Base-by-base conservation (phyloP, 2,329 filamentous ascomycete genomes). In the Nemania sp. region DNA sequence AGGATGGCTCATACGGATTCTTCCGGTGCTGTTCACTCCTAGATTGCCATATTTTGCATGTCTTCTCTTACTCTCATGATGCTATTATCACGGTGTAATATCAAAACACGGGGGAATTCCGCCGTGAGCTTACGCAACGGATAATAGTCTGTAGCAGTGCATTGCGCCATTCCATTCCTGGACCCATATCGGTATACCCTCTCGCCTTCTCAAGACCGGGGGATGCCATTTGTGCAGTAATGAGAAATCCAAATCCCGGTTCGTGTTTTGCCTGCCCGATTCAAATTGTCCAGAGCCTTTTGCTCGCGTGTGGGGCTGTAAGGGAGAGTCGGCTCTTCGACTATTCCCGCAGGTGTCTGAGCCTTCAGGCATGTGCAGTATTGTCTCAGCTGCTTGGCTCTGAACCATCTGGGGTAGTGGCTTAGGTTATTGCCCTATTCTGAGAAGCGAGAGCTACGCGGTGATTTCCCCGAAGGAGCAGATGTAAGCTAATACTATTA, bases 381-480 rank as follows among this genome's bases (percentile, higher is more conserved):
- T 41, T 52, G 49, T 41, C 42, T 52, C 34, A 36, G 34, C 41
- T 33, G 14, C 23, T 23, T 42, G 23, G 17, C 14, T 20, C 20
- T 22, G 14, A 42, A 12, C 9, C 22, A 52, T 56, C 33, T 17
- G 33, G 33, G 39, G 40, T 30, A 50, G 17, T 36, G 26, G 20
- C 45, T 52, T 22, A 11, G 19, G 19, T 12, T 23, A n/a, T n/a
- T n/a, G n/a, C n/a, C 7, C 17, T 36, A 36, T 11, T 6, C 17
- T 23, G 11, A 6, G 23, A n/a, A 24, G 9, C 28, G n/a, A n/a
- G n/a, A n/a, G n/a, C n/a, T n/a, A n/a, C n/a, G n/a, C n/a, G n/a
- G n/a, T n/a, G 23, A 30, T 6, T 5, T 24, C 33, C 14, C 20
- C 33, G 24, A 45, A 34, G 22, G 23, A 20, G 15, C 23, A n/a